A percentile compares a stretch with the other conserved stretches of the same genome.
Conservation (phyloP, 2,329 filamentous ascomycete species). For the Botrytis fabae region DNA sequence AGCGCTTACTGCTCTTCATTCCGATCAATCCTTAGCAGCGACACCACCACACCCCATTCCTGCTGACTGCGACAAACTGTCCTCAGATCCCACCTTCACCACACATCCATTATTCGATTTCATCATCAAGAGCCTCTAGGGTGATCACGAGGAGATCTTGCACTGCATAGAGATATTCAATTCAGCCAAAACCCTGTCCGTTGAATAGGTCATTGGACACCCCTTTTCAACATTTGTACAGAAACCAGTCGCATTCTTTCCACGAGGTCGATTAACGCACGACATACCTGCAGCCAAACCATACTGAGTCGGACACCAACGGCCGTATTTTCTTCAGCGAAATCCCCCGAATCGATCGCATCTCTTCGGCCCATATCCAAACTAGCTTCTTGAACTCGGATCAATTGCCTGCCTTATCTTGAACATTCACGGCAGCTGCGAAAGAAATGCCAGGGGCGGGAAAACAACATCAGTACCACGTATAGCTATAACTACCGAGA, state of each 20-base stretch:
- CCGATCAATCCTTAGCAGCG: constrained; percentile 6
- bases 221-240: constrained; percentile 29
- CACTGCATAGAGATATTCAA: neutral
- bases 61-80: constrained; percentile 21
- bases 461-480: constrained; percentile 26
- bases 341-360: constrained; percentile 23
- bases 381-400: constrained; percentile 18
- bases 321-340: constrained; percentile 23
- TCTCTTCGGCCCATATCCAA: constrained; percentile 26
- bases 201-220: constrained; percentile 41
- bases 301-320: constrained; percentile 25
- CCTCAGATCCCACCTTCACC: constrained; percentile 28
- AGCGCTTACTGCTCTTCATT: constrained; percentile 7
- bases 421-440: constrained; percentile 18
- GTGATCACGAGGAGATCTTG: constrained; percentile 35
- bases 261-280: constrained; percentile 36
- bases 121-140: constrained; percentile 22
- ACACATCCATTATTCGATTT: constrained; percentile 27
- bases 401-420: constrained; percentile 18
- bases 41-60: constrained; percentile 22
- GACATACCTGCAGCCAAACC: constrained; percentile 38
- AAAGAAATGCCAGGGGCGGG: constrained; percentile 8
- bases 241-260: constrained; percentile 37
- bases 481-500: constrained; percentile 30
- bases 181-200: constrained; percentile 29